phyloP scores from a whole-genome alignment of 495 filamentous ascomycete genomes.

The Xanthoparmelia taractica region DNA sequence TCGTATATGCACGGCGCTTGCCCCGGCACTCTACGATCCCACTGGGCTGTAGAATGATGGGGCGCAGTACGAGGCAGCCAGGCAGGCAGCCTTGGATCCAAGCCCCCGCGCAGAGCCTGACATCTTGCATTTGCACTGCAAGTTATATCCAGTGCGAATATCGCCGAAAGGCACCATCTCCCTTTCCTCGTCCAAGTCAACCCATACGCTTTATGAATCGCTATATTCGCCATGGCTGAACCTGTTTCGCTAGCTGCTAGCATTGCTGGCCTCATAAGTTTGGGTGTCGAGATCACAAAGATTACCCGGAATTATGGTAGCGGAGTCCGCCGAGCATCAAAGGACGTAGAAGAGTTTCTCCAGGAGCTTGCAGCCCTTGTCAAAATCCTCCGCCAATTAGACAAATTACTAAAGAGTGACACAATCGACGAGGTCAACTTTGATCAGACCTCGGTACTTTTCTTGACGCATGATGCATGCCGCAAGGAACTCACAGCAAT shows the following conservation, averaged over 20 bases:
- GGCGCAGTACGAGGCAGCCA: too few species aligned
- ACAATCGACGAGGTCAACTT: neutral
- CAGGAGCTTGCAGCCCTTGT: neutral
- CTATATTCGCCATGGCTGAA: neutral
- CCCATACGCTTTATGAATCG: too few species aligned
- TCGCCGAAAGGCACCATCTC: too few species aligned
- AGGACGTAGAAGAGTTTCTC: neutral
- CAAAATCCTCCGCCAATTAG: too few species aligned
- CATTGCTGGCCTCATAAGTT: slow-evolving; percentile 5
- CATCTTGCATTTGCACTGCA: too few species aligned
- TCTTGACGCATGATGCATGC: neutral
- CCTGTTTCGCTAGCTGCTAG: slow-evolving; percentile 2
- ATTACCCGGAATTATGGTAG: neutral
- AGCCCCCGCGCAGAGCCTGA: too few species aligned
- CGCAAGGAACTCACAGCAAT: neutral
- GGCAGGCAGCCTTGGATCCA: too few species aligned
- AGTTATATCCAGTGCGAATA: too few species aligned
- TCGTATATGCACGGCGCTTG: too few species aligned
- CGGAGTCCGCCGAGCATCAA: neutral
- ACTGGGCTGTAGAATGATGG: too few species aligned
- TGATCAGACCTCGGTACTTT: slow-evolving; percentile 5
- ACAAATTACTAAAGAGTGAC: neutral
- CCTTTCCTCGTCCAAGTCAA: too few species aligned
- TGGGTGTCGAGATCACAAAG: neutral
- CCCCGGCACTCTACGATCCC: too few species aligned